Conservation (phyloP, 495 filamentous ascomycete species). For the Penicillium verhagenii region DNA sequence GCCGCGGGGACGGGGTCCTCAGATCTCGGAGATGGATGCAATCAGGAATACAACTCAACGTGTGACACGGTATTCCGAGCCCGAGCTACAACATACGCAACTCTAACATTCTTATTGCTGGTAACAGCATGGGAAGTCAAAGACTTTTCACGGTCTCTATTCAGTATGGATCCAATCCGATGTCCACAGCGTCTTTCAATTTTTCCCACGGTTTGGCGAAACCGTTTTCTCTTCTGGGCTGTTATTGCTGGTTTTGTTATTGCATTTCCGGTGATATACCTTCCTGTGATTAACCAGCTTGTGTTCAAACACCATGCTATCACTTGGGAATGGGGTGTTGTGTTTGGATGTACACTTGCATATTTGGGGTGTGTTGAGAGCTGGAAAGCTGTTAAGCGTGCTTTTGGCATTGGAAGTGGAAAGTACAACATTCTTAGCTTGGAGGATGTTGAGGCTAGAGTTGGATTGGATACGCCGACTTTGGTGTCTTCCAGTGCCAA, state of each 20-base stretch:
- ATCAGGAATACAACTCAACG: slow-evolving; percentile 49
- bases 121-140: slow-evolving; percentile 77
- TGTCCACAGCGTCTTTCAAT: slow-evolving; percentile 48
- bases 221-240: slow-evolving; percentile 73
- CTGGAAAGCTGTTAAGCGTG: slow-evolving; percentile 66
- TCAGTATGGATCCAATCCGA: slow-evolving; percentile 59
- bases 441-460: slow-evolving; percentile 33
- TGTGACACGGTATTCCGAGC: slow-evolving; percentile 72
- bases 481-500: slow-evolving; percentile 32
- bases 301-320: slow-evolving; percentile 78
- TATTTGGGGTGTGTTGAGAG: slow-evolving; percentile 62
- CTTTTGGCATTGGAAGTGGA: slow-evolving; percentile 36
- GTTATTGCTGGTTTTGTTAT: slow-evolving; percentile 64
- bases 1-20: slow-evolving; percentile 57
- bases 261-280: slow-evolving; percentile 72
- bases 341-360: slow-evolving; percentile 56
- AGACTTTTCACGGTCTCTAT: slow-evolving; percentile 65
- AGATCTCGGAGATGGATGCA: slow-evolving; percentile 65
- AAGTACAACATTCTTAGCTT: slow-evolving; percentile 32
- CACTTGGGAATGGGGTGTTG: slow-evolving; percentile 70
- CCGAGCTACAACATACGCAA: slow-evolving; percentile 72
- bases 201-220: slow-evolving; percentile 65
- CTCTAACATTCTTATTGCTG: slow-evolving; percentile 70
- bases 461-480: slow-evolving; percentile 22
- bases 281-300: slow-evolving; percentile 62